phyloP scores from a whole-genome alignment of 2,329 filamentous ascomycete species.

The Scedosporium aurantiacum region DNA sequence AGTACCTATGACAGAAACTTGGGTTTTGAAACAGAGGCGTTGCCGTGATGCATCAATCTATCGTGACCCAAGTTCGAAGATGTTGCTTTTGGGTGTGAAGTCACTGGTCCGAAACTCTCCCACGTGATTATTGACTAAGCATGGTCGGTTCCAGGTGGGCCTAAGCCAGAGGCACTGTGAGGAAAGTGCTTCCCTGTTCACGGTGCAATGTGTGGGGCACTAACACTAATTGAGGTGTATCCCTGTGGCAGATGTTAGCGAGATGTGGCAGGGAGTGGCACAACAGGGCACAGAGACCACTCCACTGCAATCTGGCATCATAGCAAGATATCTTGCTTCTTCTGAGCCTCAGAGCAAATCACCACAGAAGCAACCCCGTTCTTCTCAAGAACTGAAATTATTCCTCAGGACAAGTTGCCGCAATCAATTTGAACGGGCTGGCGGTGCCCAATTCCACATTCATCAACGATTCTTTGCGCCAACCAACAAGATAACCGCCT shows the following conservation, averaged over 20 bases:
- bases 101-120: neutral
- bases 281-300: neutral
- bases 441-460: neutral
- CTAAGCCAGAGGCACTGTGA: neutral
- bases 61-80: neutral
- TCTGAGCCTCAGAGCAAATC: neutral
- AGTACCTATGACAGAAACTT: too few species aligned
- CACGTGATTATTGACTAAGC: neutral
- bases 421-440: neutral
- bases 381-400: neutral
- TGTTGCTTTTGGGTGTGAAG: neutral
- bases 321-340: conserved; percentile 13
- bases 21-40: too few species aligned
- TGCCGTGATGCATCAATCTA: neutral
- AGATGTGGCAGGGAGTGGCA: neutral
- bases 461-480: neutral
- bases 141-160: neutral
- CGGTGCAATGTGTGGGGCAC: neutral
- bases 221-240: neutral
- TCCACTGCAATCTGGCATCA: conserved; percentile 34
- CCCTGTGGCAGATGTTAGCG: neutral
- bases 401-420: neutral
- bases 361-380: conserved; percentile 1
- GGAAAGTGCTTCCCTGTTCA: neutral
- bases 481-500: neutral